phyloP scores from a whole-genome alignment of 1,284 basidiomycete genomes.

The Chondrostereum purpureum region DNA sequence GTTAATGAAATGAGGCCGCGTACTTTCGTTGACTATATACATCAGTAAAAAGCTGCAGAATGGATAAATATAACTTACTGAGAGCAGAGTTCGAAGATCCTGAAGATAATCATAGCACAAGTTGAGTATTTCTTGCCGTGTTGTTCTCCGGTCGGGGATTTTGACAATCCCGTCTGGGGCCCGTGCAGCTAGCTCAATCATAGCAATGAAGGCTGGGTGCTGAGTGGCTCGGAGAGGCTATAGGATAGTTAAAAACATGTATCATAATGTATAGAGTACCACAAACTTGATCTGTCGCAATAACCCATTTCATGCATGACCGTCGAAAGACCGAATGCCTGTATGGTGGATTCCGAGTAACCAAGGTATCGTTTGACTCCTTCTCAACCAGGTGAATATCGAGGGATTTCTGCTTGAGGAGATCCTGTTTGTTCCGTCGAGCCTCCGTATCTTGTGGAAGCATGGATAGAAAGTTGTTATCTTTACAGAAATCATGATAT shows the following conservation, averaged over 20 bases:
- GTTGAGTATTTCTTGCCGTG: constrained; percentile 15
- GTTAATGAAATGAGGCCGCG: constrained; percentile 23
- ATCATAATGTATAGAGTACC: background rate
- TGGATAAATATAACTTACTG: constrained; percentile 11
- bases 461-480: constrained; percentile 8
- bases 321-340: constrained; percentile 18
- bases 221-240: constrained; percentile 21
- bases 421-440: background rate
- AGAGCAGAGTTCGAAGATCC: constrained; percentile 13
- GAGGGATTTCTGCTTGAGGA: background rate
- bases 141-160: constrained; percentile 18
- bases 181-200: constrained; percentile 21
- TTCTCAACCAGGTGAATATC: background rate
- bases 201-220: constrained; percentile 20
- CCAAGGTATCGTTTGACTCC: too few relatives aligned
- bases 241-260: background rate
- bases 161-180: constrained; percentile 19
- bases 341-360: too few relatives aligned
- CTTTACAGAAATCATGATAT: constrained; percentile 1
- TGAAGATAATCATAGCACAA: constrained; percentile 18
- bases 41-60: background rate
- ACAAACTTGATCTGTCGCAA: constrained; percentile 27
- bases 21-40: constrained; percentile 15
- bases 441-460: constrained; percentile 4
- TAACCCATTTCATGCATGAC: constrained; percentile 28